These are phyloP conservation scores for Plasmodium blacklocki DNA, from an alignment of 169 alveolate species.

Conservation along the genomic window DNA sequence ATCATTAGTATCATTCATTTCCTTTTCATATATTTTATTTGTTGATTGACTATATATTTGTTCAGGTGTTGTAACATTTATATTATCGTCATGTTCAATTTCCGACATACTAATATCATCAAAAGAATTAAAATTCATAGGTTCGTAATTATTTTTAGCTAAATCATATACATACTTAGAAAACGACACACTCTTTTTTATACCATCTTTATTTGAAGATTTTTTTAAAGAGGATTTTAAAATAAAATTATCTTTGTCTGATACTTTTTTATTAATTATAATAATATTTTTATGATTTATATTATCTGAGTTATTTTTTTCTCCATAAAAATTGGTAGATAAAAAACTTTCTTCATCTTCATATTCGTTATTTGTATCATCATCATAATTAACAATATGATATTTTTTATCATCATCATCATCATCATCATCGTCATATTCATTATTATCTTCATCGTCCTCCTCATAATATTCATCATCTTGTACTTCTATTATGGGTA, in stretches of 20 bases:
- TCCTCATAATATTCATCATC: background rate
- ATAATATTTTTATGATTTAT: conserved; percentile 4
- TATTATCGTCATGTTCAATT: background rate
- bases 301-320: background rate
- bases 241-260: background rate
- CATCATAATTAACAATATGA: background rate
- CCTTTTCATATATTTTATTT: too few species aligned
- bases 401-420: background rate
- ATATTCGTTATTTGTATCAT: conserved; percentile 1
- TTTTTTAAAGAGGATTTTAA: conserved; percentile 57
- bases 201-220: conserved; percentile 15
- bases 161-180: conserved; percentile 61
- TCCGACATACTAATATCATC: conserved; percentile 18
- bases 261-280: conserved; percentile 10
- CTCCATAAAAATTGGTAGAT: conserved; percentile 30
- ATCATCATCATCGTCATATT: conserved; percentile 1
- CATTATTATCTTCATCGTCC: background rate
- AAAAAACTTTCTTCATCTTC: conserved; percentile 11
- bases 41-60: too few species aligned
- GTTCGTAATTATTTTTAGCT: conserved; percentile 34
- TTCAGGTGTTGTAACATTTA: background rate
- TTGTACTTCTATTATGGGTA: background rate
- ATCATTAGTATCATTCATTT: too few species aligned
- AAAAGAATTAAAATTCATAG: conserved; percentile 16
- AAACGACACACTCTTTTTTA: conserved; percentile 51